phyloP scores from a whole-genome alignment of 1,284 basidiomycete species.

The Ganoderma resinaceum region DNA sequence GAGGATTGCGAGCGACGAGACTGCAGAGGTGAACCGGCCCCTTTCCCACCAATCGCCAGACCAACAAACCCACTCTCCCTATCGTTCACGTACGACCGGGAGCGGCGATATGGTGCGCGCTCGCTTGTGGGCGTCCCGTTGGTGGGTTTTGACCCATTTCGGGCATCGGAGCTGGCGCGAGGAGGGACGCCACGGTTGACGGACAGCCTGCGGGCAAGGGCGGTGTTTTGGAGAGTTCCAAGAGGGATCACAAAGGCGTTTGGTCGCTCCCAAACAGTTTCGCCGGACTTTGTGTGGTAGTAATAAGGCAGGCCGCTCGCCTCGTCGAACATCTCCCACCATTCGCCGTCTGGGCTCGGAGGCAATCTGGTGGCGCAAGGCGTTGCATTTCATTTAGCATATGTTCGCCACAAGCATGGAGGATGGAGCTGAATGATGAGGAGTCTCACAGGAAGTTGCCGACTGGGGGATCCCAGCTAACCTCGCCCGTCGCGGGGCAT shows the following conservation, averaged over 20 bases:
- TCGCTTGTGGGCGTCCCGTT: constrained; percentile 39
- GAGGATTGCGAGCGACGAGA: constrained; percentile 35
- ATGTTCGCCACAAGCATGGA: not conserved
- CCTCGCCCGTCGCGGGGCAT: constrained; percentile 90
- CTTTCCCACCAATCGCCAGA: constrained; percentile 10
- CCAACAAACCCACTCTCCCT: constrained; percentile 21
- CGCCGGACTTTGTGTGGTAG: constrained; percentile 88
- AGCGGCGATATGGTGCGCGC: constrained; percentile 36
- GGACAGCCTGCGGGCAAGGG: constrained; percentile 71
- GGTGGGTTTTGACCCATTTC: constrained; percentile 30
- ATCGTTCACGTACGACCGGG: constrained; percentile 36
- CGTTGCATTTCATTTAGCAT: not conserved
- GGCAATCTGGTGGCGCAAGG: constrained; percentile 65
- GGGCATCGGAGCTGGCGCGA: constrained; percentile 11
- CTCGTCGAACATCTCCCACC: constrained; percentile 93
- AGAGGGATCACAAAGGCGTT: constrained; percentile 89
- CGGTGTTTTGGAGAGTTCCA: constrained; percentile 85
- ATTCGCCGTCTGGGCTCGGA: constrained; percentile 85
- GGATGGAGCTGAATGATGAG: not conserved
- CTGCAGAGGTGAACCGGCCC: constrained; percentile 13
- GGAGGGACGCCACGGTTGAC: constrained; percentile 31
- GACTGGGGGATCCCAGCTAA: constrained; percentile 92
- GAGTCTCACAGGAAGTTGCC: constrained; percentile 84
- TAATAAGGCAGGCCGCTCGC: constrained; percentile 87
- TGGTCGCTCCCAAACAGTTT: constrained; percentile 91